These are phyloP conservation scores for Piper longum DNA, from an alignment of 164 flowering plant genomes.

Conservation along the genomic window DNA sequence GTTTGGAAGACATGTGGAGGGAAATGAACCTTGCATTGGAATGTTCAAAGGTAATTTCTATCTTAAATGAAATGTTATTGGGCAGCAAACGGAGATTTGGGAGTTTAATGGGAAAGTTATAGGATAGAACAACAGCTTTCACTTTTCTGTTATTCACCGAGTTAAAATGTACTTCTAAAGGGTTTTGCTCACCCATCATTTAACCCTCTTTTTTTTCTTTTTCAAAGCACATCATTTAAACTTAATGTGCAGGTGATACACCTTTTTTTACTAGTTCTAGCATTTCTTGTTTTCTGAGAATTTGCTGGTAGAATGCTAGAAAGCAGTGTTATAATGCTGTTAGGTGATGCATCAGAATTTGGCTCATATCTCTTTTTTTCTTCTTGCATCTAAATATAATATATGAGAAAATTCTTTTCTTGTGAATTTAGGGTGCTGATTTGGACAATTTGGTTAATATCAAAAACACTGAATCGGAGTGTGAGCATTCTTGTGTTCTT, in stretches of 20 bases:
- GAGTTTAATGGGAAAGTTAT: too few relatives aligned
- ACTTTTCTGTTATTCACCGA: too few relatives aligned
- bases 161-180: too few relatives aligned
- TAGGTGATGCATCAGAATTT: too few relatives aligned
- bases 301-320: not conserved
- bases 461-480: conserved; percentile 10
- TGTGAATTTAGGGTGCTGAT: conserved; percentile 8
- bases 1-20: conserved; percentile 56
- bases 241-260: too few relatives aligned
- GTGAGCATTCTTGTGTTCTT: conserved; percentile 25
- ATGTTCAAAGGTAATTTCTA: conserved; percentile 49
- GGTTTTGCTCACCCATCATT: too few relatives aligned
- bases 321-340: too few relatives aligned
- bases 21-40: conserved; percentile 63
- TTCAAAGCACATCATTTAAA: too few relatives aligned
- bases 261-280: not conserved
- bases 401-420: too few relatives aligned
- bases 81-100: not conserved
- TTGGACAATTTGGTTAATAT: conserved; percentile 6
- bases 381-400: not conserved
- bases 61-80: not conserved
- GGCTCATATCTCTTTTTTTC: not conserved
- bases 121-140: too few relatives aligned
- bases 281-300: not conserved
- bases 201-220: too few relatives aligned